These are phyloP conservation scores for Candida tetrigidarum DNA, from an alignment of 1,139 yeast species.

Conservation along the genomic window DNA sequence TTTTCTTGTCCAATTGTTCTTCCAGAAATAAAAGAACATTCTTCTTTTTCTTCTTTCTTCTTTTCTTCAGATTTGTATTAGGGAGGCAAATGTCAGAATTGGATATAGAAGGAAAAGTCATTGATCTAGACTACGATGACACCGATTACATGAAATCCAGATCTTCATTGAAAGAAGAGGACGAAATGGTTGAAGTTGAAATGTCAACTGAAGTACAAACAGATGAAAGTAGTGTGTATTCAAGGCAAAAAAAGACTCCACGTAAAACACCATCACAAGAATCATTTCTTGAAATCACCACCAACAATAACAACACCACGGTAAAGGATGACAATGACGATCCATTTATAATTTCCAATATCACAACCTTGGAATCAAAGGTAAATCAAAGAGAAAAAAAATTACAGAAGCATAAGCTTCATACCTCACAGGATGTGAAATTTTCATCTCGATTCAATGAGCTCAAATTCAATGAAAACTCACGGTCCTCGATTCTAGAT, in stretches of 20 bases:
- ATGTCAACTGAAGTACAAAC: neutral
- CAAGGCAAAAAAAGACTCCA: neutral
- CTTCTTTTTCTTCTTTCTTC: too few relatives aligned
- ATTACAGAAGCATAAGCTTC: slow-evolving; percentile 9
- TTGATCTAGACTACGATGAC: slow-evolving; percentile 1
- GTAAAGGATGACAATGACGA: too few relatives aligned
- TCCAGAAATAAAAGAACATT: too few relatives aligned
- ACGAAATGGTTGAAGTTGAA: neutral
- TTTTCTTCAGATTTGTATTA: neutral
- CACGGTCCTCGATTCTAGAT: slow-evolving; percentile 57
- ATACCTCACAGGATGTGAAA: slow-evolving; percentile 11
- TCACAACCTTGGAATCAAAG: slow-evolving; percentile 8
- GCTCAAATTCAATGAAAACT: slow-evolving; percentile 15
- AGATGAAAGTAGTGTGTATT: neutral
- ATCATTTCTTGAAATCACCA: neutral
- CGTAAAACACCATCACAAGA: neutral
- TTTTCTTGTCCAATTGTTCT: too few relatives aligned
- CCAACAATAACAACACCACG: too few relatives aligned
- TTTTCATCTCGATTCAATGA: slow-evolving; percentile 18
- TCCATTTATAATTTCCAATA: neutral
- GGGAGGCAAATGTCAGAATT: neutral
- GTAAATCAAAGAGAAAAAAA: slow-evolving; percentile 11
- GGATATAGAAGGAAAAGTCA: neutral
- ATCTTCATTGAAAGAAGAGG: slow-evolving; percentile 1
- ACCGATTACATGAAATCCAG: neutral